Base-by-base conservation (phyloP, 352 stramenopile species). In the Phytophthora sansomeana region DNA sequence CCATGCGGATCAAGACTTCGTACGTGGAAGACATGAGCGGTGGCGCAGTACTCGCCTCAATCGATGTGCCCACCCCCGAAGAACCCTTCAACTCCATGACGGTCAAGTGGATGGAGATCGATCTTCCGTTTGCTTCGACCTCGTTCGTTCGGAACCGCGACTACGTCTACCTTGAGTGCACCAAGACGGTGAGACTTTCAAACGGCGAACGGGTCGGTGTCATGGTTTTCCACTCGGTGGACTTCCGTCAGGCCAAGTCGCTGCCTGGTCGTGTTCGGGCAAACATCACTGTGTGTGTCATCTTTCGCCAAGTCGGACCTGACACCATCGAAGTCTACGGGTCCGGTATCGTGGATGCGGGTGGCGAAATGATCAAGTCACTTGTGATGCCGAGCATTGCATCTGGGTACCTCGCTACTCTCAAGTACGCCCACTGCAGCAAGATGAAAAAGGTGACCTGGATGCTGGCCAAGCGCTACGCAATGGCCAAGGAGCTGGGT, bases 291-390 rank as follows among this genome's bases (percentile, higher is more conserved):
- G 53, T 78, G 16, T 89, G 77, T 38, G 74, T 53, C 10, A 75
- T 92, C 60, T 89, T 83, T 49, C 77, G 78, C 4, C 83, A 90
- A 49, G 44, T 74, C 10, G 59, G 33, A 13, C 56, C 75, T 6
- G 75, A 83, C 41, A 69, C 61, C 3, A 66, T 91, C 1, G 74
- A 90, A 26, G 35, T 85, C 7, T 88, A 84, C 43, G 64, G 75
- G 4, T 71, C 62, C 2, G 70, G 71, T 10, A 75, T 72, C 28
- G 52, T 81, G 0, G 58, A 82, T 21, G 41, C 67, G 0, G 52
- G 49, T 5, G 74, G 72, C 7, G 72, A 77, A 10, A 48, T 83
- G 38, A 67, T 78, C 42, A 68, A 72, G 38, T 32, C 63, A 0
- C 38, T 77, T 8, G 60, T 75, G 43, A 36, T 77, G 16, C 42